Evolutionary conservation across 176 grass and related monocot genomes (phyloP), one percentile per base, ranked within the genome.

Genomic region (Avena insularis): DNA sequence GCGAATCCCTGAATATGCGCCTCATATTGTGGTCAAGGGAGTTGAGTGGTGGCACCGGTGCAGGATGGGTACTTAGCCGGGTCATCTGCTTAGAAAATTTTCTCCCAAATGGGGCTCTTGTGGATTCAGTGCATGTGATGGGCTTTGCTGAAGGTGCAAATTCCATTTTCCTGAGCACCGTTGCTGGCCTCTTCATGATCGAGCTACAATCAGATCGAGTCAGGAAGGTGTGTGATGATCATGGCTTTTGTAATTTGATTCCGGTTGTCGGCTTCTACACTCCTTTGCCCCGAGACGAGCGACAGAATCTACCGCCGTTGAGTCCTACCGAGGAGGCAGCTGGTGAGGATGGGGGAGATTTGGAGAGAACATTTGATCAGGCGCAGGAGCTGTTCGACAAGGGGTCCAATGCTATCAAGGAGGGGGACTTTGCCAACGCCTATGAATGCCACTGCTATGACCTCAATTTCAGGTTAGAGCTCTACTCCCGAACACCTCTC

Each of bases 361-460:
- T 12, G 62, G 43, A 73, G 43, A 48, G 23, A 73, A 23, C 43
- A 73, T 20, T 49, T 25, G 45, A 49, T 13, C 20, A 49, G 20
- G 16, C 45, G 12, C 71, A 74, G 0, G n/a, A 74, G n/a, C 45
- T 74, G 1, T 47, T 74, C 12, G 2, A 49, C 19, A 50, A 74
- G 19, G 45, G 71, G n/a, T 49, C 45, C n/a, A 25, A 14, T 74
- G 43, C 71, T 49, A 74, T 74, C 71, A 12, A 74, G 71, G 71
- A 49, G 6, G 71, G 17, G 2, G n/a, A 47, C n/a, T 74, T 49
- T 74, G 46, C 27, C n/a, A 25, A 19, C 3, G 5, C n/a, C 12
- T 11, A 43, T 8, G 35, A 70, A 70, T 4, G 45, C 12, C n/a
- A 15, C 71, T 50, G n/a, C 71, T 2, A 74, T 23, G 45, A 48